A percentile compares a stretch with the other conserved stretches of the same genome.
phyloP scores from a whole-genome alignment of 2,329 filamentous ascomycete species.

The Diaporthe sp. region DNA sequence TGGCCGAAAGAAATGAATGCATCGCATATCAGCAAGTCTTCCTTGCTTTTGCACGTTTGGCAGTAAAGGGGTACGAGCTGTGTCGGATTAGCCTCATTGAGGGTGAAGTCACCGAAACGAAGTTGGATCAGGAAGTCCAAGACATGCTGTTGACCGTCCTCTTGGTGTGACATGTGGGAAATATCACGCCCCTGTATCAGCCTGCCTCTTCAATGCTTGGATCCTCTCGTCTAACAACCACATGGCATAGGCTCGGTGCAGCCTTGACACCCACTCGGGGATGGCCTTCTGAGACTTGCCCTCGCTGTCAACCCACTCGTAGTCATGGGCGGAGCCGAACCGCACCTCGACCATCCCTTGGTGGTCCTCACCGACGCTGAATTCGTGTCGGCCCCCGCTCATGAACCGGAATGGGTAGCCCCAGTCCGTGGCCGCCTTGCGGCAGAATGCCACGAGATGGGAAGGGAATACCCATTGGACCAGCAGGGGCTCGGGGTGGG shows the following conservation, averaged over 20 bases:
- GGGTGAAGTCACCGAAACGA: not conserved
- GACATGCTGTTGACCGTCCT: not conserved
- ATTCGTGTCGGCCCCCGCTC: slow-evolving; percentile 36
- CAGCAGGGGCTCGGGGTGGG: slow-evolving; percentile 22
- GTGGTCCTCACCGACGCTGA: slow-evolving; percentile 8
- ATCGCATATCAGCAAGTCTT: not conserved
- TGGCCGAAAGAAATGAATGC: not conserved
- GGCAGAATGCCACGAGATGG: slow-evolving; percentile 18
- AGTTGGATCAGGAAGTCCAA: not conserved
- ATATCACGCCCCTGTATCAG: not conserved
- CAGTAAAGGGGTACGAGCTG: not conserved
- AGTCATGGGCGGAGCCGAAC: slow-evolving; percentile 32
- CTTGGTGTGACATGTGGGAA: not conserved
- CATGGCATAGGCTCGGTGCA: slow-evolving; percentile 31
- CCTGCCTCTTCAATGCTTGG: not conserved
- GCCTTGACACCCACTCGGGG: slow-evolving; percentile 17
- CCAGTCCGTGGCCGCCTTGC: slow-evolving; percentile 28
- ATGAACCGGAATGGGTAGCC: slow-evolving; percentile 34
- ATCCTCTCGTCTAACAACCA: slow-evolving; percentile 33
- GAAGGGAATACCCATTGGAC: slow-evolving; percentile 30
- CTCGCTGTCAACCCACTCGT: slow-evolving; percentile 28
- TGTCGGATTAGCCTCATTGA: not conserved
- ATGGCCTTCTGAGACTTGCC: slow-evolving; percentile 23
- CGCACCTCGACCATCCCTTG: slow-evolving; percentile 28
- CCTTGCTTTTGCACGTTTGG: not conserved